Evolutionary conservation across 176 grass and related monocot genomes (phyloP).

Genomic region (Dactylis glomerata): DNA sequence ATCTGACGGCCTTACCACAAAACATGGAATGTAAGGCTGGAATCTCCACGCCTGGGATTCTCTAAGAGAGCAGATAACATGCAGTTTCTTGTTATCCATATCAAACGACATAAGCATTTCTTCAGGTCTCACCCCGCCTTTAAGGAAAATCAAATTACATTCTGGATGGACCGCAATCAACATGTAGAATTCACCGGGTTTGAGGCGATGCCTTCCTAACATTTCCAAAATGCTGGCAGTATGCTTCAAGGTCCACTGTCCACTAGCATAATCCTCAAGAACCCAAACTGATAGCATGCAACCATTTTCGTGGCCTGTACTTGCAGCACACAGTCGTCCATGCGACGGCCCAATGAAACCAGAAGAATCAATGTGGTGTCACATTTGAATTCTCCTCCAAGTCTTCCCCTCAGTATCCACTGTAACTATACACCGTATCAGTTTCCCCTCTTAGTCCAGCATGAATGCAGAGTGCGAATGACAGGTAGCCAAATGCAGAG

Average conservation of each 20-base stretch:
- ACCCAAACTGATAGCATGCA: not conserved
- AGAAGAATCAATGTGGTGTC: not conserved
- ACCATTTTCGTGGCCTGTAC: not conserved
- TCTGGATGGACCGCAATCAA: not conserved
- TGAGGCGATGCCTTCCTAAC: not conserved
- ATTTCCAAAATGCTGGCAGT: not conserved
- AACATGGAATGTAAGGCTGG: not conserved
- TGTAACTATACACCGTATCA: not conserved
- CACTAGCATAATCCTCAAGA: not conserved
- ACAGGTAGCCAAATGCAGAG: too few species aligned
- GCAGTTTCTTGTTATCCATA: not conserved
- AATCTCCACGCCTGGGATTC: not conserved
- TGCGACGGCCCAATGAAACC: not conserved
- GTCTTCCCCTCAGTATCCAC: not conserved
- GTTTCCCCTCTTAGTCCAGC: not conserved
- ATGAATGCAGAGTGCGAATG: too few species aligned
- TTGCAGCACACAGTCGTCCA: not conserved
- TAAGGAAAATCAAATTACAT: not conserved
- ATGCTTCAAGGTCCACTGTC: not conserved
- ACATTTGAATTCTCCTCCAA: not conserved
- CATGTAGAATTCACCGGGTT: not conserved
- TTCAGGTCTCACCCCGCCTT: not conserved
- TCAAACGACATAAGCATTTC: not conserved
- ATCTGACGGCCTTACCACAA: not conserved
- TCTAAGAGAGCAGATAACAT: not conserved